Evolutionary conservation across 1,284 basidiomycete genomes (phyloP), one percentile per base, ranked within the genome.

Genomic region (Tilletia indica): DNA sequence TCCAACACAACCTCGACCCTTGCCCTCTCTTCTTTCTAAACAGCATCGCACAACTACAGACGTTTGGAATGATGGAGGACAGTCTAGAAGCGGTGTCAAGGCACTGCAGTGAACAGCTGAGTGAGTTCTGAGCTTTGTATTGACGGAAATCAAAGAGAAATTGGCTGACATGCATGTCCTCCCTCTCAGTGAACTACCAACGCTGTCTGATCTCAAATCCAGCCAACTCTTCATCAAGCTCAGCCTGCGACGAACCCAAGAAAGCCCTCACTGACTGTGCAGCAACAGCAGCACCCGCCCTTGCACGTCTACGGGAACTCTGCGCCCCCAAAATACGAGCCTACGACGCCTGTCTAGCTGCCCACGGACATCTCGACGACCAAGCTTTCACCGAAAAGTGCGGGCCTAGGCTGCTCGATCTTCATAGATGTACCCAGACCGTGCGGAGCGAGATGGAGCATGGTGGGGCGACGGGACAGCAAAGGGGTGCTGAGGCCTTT

Each of bases 181-280:
- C 19, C 54, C 25, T 2, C 2, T 45, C 66, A 73, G 72, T 71
- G 31, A 67, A 21, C 8, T 83, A 81, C 70, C 79, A 83, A 68
- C 77, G 80, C 38, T 83, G 82, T 70, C 78, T 83, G 61, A 73
- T 82, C 2, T 76, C 77, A 38, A 80, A 81, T 69, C 76, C 78
- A 47, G 42, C 42, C 42, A 9, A 8, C 9, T 45, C 42, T 14
- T 45, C 42, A 8, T 45, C 76, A 9, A n/a, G 14, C 16, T 14
- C 61, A 0, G 72, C 72, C 6, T 83, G 82, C 71, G 78, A 74
- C 34, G 58, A 49, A 19, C 70, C 77, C 69, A 80, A 82, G 58
- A 64, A 68, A 39, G 74, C 71, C 25, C 77, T 83, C 16, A 76
- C 78, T 0, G 68, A 76, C 8, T 83, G 82, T 58, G 82, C 82